Percentiles rank a stretch among this genome's conserved stretches.
These are phyloP conservation scores for Basidioascus undulatus DNA, from an alignment of 768 basidiomycete species.

Conservation along the genomic window DNA sequence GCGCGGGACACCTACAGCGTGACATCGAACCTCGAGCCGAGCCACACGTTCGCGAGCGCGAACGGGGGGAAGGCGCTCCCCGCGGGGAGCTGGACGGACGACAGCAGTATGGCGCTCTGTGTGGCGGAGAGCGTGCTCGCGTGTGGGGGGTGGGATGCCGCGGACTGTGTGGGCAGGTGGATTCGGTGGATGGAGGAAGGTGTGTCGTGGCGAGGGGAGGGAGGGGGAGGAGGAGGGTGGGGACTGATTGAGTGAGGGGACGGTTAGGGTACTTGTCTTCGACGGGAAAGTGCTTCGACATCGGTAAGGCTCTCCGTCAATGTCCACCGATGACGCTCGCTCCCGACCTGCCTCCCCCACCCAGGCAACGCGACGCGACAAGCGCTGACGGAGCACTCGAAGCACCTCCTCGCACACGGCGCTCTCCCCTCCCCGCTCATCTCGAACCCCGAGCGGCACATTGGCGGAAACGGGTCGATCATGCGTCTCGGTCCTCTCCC, in stretches of 20 bases:
- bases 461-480: constrained; percentile 4
- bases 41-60: constrained; percentile 1
- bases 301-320: constrained; percentile 1
- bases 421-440: too few species aligned
- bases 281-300: constrained; percentile 5
- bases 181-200: too few species aligned
- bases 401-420: not conserved
- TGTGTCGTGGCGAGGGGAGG: too few species aligned
- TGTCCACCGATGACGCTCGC: too few species aligned
- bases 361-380: not conserved
- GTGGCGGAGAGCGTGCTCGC: not conserved
- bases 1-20: not conserved
- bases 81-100: constrained; percentile 8
- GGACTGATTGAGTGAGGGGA: too few species aligned
- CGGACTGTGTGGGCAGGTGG: too few species aligned
- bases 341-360: too few species aligned
- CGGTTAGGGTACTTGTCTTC: constrained; percentile 9
- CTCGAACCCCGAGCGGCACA: not conserved
- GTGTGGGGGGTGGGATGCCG: not conserved
- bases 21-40: constrained; percentile 2
- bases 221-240: too few species aligned
- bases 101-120: constrained; percentile 4
- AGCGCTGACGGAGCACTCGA: not conserved
- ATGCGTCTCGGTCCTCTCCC: constrained; percentile 5
- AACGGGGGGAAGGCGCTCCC: constrained; percentile 2